These are phyloP conservation scores for Stagonosporopsis cucurbitacearum DNA, from an alignment of 2,329 filamentous ascomycete genomes.

Conservation along the genomic window DNA sequence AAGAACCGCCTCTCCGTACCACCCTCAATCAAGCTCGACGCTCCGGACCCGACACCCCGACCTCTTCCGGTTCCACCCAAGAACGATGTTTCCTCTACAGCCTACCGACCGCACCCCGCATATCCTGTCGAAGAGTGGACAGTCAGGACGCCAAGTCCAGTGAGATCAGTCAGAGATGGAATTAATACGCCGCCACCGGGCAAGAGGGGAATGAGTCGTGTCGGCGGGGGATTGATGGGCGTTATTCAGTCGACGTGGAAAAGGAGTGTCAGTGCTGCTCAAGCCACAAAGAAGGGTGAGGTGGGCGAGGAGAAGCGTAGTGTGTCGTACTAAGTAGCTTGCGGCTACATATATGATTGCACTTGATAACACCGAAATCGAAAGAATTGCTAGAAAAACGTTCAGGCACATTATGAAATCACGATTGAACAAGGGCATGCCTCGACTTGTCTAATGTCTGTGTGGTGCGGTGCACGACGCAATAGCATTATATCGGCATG, in stretches of 20 bases:
- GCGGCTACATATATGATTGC: background rate
- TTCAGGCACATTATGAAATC: background rate
- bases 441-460: no score
- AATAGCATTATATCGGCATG: no score
- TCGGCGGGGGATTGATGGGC: slow-evolving; percentile 28
- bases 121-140: slow-evolving; percentile 38
- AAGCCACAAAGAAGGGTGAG: background rate
- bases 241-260: slow-evolving; percentile 34
- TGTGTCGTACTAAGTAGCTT: background rate
- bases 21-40: slow-evolving; percentile 28
- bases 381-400: background rate
- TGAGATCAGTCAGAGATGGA: slow-evolving; percentile 28
- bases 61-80: slow-evolving; percentile 32
- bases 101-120: slow-evolving; percentile 33
- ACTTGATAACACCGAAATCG: background rate
- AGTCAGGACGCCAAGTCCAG: slow-evolving; percentile 38
- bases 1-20: slow-evolving; percentile 35
- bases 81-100: slow-evolving; percentile 19
- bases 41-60: slow-evolving; percentile 16
- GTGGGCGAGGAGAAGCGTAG: background rate
- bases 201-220: slow-evolving; percentile 10
- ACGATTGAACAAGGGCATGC: background rate
- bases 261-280: slow-evolving; percentile 21
- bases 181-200: slow-evolving; percentile 30
- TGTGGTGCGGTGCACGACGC: no score